Percentiles rank a stretch among this genome's conserved stretches.
These are phyloP conservation scores for Aspergillus clavatus DNA, from an alignment of 2,329 filamentous ascomycete genomes.

Conservation along the genomic window DNA sequence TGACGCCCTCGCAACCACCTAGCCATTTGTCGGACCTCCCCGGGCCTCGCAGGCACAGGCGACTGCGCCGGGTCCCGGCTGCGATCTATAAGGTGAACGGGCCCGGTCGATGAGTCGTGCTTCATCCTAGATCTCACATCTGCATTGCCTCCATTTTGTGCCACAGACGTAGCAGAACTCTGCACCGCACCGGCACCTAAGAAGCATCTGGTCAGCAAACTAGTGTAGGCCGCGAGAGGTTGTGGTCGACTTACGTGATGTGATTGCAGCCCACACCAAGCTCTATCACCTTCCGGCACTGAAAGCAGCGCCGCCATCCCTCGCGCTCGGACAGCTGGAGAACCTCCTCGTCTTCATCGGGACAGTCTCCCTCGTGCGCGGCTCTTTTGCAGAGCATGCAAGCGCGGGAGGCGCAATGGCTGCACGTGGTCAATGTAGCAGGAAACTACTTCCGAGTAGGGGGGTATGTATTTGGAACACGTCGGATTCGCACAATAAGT, in stretches of 20 bases:
- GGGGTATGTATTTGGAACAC: slow-evolving; percentile 24
- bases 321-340: slow-evolving; percentile 61
- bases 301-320: slow-evolving; percentile 72
- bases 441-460: slow-evolving; percentile 4
- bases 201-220: neutral
- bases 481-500: slow-evolving; percentile 23
- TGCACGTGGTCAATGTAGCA: slow-evolving; percentile 17
- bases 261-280: slow-evolving; percentile 30
- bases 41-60: neutral
- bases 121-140: slow-evolving; percentile 25
- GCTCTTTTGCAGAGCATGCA: slow-evolving; percentile 24
- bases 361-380: slow-evolving; percentile 21
- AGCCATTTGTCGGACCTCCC: slow-evolving; percentile 6
- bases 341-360: slow-evolving; percentile 23
- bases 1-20: slow-evolving; percentile 11
- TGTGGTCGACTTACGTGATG: slow-evolving; percentile 26
- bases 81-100: slow-evolving; percentile 3
- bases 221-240: neutral
- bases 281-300: slow-evolving; percentile 55
- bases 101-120: slow-evolving; percentile 15
- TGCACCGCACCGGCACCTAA: slow-evolving; percentile 25
- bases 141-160: slow-evolving; percentile 23
- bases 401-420: slow-evolving; percentile 13
- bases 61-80: neutral
- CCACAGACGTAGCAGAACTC: slow-evolving; percentile 33